These are phyloP conservation scores for Aspergillus mulundensis DNA, from an alignment of 495 filamentous ascomycete genomes.

Conservation along the genomic window DNA sequence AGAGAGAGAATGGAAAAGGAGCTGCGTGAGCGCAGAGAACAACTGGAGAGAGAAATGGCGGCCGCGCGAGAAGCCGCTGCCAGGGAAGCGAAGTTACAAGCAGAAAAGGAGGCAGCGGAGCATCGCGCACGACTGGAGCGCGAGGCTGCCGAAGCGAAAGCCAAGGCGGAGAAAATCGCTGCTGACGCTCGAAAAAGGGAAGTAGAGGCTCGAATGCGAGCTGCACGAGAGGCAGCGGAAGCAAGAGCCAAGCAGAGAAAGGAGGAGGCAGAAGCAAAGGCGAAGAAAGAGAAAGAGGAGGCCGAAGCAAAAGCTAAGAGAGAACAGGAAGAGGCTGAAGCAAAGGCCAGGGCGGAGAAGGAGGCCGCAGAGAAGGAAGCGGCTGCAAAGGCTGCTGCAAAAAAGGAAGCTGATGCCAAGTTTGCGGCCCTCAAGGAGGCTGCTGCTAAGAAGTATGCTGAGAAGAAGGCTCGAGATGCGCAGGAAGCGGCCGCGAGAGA, in stretches of 20 bases:
- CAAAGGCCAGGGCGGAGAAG: constrained; percentile 35
- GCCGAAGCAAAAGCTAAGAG: constrained; percentile 36
- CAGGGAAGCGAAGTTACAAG: constrained; percentile 40
- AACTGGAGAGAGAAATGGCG: constrained; percentile 45
- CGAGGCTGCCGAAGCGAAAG: constrained; percentile 25
- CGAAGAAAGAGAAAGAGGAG: constrained; percentile 35
- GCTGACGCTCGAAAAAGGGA: constrained; percentile 24
- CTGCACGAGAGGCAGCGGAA: constrained; percentile 33
- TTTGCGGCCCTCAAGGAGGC: constrained; percentile 45
- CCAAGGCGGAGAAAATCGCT: constrained; percentile 28
- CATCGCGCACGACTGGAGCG: constrained; percentile 22
- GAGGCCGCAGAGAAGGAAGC: constrained; percentile 45
- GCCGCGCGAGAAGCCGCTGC: constrained; percentile 44
- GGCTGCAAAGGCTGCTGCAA: constrained; percentile 39
- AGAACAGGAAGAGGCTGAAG: constrained; percentile 18
- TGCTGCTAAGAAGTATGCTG: constrained; percentile 41
- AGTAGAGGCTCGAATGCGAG: constrained; percentile 24
- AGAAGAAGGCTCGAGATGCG: constrained; percentile 43
- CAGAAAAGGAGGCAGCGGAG: constrained; percentile 33
- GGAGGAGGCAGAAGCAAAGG: constrained; percentile 37
- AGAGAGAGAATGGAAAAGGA: constrained; percentile 51
- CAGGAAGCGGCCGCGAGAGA: constrained; percentile 32
- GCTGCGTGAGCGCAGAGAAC: constrained; percentile 44
- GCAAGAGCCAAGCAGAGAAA: constrained; percentile 34
- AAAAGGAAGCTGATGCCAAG: constrained; percentile 46